Conservation (phyloP, 148 eudicot species). For the Vaccinium corymbosum region DNA sequence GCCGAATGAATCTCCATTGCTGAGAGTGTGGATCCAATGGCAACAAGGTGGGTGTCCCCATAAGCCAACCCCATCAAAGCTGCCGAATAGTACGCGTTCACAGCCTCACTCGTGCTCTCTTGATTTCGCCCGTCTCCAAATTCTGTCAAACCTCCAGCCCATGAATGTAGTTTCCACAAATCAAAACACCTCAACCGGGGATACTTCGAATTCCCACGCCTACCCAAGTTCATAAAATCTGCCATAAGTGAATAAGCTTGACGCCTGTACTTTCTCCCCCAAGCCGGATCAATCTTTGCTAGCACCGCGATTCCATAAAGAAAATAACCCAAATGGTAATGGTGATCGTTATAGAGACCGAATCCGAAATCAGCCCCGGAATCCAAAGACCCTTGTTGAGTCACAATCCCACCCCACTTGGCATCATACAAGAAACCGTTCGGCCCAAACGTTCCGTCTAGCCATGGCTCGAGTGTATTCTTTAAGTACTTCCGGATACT, state of each 20-base stretch:
- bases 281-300: conserved; percentile 81
- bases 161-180: conserved; percentile 83
- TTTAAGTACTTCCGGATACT: conserved; percentile 53
- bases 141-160: conserved; percentile 91
- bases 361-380: conserved; percentile 89
- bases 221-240: conserved; percentile 77
- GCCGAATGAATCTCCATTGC: conserved; percentile 79
- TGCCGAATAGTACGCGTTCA: conserved; percentile 82
- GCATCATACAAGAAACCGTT: conserved; percentile 81
- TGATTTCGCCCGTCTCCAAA: conserved; percentile 87
- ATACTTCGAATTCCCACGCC: conserved; percentile 36
- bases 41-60: conserved; percentile 68
- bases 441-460: conserved; percentile 62
- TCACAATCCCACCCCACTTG: conserved; percentile 89
- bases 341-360: conserved; percentile 88
- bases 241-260: conserved; percentile 82
- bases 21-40: conserved; percentile 58
- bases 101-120: conserved; percentile 88
- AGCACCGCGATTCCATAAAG: conserved; percentile 80
- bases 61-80: conserved; percentile 92
- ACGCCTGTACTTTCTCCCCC: conserved; percentile 80
- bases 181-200: conserved; percentile 84
- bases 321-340: conserved; percentile 84
- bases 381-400: conserved; percentile 65
- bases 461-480: conserved; percentile 84